Percentiles rank a stretch among this genome's conserved stretches.
phyloP scores from a whole-genome alignment of 2,329 filamentous ascomycete genomes.

The Calonectria pseudoreteaudii region DNA sequence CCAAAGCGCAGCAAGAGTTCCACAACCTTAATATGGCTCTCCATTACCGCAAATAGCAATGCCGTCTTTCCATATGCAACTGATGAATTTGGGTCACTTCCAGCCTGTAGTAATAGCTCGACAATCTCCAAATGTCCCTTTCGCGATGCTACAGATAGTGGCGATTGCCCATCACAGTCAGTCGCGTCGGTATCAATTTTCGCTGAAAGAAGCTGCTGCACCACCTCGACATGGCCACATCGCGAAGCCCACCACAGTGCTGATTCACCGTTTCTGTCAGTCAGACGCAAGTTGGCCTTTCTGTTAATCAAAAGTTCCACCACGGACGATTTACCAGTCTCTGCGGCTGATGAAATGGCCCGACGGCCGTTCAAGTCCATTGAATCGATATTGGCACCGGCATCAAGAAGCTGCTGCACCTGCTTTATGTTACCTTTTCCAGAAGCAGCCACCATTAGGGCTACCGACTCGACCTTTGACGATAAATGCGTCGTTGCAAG shows the following conservation, averaged over 20 bases:
- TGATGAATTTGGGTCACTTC: constrained; percentile 3
- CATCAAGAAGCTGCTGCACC: not conserved
- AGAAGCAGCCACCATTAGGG: not conserved
- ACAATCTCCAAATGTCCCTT: not conserved
- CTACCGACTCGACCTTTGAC: not conserved
- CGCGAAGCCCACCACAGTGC: constrained; percentile 20
- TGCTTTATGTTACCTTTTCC: not conserved
- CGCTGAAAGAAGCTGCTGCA: not conserved
- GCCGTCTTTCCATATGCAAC: constrained; percentile 6
- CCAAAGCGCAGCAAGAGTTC: not conserved
- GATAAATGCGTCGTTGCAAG: not conserved
- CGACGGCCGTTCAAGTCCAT: constrained; percentile 8
- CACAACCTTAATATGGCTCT: not conserved
- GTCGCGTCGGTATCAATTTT: not conserved
- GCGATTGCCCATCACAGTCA: not conserved
- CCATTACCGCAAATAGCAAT: not conserved
- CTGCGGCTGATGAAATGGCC: constrained; percentile 2
- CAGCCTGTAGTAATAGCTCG: not conserved
- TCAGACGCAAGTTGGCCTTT: not conserved
- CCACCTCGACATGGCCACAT: not conserved
- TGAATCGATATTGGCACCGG: not conserved
- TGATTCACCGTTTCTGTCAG: constrained; percentile 14
- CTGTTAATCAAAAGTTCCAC: constrained; percentile 4
- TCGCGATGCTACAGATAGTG: not conserved
- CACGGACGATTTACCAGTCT: not conserved